Base-by-base conservation (phyloP, 2,329 filamentous ascomycete species). In the Elsinoe necatrix region DNA sequence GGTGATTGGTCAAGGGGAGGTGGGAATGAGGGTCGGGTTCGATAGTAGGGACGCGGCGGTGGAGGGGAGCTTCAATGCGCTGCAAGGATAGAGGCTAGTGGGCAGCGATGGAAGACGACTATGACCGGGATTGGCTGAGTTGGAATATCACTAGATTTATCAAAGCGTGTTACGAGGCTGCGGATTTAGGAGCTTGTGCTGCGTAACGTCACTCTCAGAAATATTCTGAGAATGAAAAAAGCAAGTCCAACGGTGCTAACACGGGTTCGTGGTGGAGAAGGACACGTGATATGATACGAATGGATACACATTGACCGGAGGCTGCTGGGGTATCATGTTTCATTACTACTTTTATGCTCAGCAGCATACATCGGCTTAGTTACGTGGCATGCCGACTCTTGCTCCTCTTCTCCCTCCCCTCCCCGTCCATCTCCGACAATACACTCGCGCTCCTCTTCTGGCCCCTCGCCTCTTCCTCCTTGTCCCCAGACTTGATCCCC, bases 1-100 rank as follows among this genome's bases (percentile, higher is more conserved):
- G 34, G 60, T 65, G 43, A 60, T 59, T 14, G 45, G 55, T 16
- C 37, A 29, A 20, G 61, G 63, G 11, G 58, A 58, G 14, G 59
- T 63, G 25, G 51, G 39, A 11, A 61, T 66, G 11, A 54, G 59
- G 39, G 61, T 62, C 25, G 65, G 66, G 4, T 63, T 66, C 43
- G 64, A 62, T 34, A 65, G 62, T 39, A 57, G 66, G 16, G 65
- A 68, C 58, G 48, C 48, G 29, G 48, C 29, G 16, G n/a, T 37
- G 16, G 31, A 35, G 31, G 31, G 18, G 29, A 37, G 16, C 16
- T 52, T 52, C 4, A n/a, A 2, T 35, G 25, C 48, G 14, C 3
- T 52, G 25, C 25, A 25, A 20, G 29, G 12, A 1, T 39, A 16
- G 9, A 4, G 16, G n/a, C n/a, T n/a, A 16, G 47, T 51, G 5